Base-by-base conservation (phyloP, 1,284 basidiomycete species). In the Ceratobasidium theobromae region DNA sequence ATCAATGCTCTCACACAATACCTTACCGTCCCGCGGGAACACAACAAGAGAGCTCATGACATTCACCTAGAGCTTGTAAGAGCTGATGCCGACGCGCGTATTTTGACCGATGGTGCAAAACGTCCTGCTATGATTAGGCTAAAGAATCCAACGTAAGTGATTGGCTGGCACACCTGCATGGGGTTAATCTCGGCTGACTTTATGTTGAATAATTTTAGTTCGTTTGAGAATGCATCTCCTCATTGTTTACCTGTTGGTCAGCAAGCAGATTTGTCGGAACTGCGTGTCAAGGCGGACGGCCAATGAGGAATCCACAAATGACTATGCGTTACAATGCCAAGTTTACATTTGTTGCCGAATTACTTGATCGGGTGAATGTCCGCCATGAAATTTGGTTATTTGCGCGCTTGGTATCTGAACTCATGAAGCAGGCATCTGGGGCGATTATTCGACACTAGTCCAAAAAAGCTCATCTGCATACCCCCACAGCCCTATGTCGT, bases 81-180 rank as follows among this genome's bases (percentile, higher is more conserved):
- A 53, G 72, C 75, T 68, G 71, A 69, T 1, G 77, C 78, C 11
- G 76, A 78, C 67, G 75, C 75, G 60, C 75, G 74, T 69, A 70
- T 79, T 67, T 70, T 79, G 65, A 74, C 79, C 72, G 76, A 79
- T 70, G 77, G 78, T 69, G 79, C 78, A 0, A 77, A 79, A 73
- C 72, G 73, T 69, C 77, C 77, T 18, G 73, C 68, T 62, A 72
- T 78, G 18, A 70, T 70, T 67, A 68, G 77, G 68, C 66, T 79
- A 70, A 74, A 73, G 69, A 77, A 76, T 73, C 75, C 76, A 28
- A 73, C 72, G 76, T 78, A 65, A 72, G 75, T 73, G 67, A 66
- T 67, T 52, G 66, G 65, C 28, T 69, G 53, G 28, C 54, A 54
- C 43, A 55, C 52, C 40, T 35, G 33, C 27, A 41, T 46, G 21